Conservation (phyloP, 2,329 filamentous ascomycete genomes). For the Grosmannia huntii region DNA sequence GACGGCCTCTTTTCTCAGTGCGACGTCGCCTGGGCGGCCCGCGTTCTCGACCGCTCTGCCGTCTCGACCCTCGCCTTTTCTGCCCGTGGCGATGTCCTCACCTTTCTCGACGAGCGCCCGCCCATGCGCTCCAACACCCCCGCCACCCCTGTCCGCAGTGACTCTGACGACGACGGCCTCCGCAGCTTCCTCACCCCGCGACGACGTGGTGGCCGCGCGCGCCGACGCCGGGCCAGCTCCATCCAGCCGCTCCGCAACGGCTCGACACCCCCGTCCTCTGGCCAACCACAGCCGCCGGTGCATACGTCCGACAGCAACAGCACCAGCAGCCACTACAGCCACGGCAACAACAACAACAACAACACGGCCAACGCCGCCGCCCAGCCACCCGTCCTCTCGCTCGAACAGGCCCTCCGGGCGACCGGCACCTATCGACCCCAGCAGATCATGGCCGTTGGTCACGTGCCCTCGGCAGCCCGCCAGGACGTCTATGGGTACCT, state of each 20-base stretch:
- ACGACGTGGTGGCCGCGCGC: conserved; percentile 24
- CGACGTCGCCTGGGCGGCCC: conserved; percentile 51
- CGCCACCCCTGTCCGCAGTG: conserved; percentile 32
- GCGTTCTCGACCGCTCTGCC: conserved; percentile 48
- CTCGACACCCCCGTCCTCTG: conserved; percentile 20
- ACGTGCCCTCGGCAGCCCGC: conserved; percentile 38
- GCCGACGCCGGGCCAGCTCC: conserved; percentile 30
- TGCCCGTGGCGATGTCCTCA: conserved; percentile 43
- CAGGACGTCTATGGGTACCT: conserved; percentile 42
- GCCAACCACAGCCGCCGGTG: conserved; percentile 15
- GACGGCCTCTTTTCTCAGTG: conserved; percentile 52
- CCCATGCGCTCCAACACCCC: conserved; percentile 24
- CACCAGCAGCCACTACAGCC: background rate
- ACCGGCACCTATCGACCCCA: conserved; percentile 45
- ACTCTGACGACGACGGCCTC: conserved; percentile 52
- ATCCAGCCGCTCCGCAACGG: conserved; percentile 33
- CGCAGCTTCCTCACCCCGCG: conserved; percentile 42
- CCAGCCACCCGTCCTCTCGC: conserved; percentile 22
- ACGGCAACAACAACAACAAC: background rate
- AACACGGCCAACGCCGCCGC: background rate
- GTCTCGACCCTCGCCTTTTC: conserved; percentile 51
- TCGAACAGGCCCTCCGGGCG: conserved; percentile 46
- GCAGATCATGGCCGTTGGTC: conserved; percentile 51
- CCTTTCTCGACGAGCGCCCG: conserved; percentile 48
- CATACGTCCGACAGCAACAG: background rate